A percentile compares a stretch with the other conserved stretches of the same genome.
These are phyloP conservation scores for Neonectria sp. DNA, from an alignment of 2,329 filamentous ascomycete genomes.

Conservation along the genomic window DNA sequence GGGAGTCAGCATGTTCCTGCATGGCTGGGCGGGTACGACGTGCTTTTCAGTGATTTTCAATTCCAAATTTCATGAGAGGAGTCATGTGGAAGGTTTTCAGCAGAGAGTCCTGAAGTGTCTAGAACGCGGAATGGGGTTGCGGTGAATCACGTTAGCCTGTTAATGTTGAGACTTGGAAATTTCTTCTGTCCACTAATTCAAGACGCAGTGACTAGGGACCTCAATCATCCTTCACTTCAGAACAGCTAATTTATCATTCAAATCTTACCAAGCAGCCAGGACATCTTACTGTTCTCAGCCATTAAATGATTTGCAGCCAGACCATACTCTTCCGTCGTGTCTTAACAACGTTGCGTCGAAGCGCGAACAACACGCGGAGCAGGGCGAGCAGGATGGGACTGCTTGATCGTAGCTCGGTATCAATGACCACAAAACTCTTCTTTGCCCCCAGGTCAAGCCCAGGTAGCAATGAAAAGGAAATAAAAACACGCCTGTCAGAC, in stretches of 20 bases:
- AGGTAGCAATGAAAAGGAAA: background rate
- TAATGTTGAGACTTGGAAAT: background rate
- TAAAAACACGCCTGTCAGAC: background rate
- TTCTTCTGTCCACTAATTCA: background rate
- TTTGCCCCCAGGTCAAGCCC: background rate
- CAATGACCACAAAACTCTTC: background rate
- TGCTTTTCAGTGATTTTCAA: conserved; percentile 17
- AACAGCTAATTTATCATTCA: no score
- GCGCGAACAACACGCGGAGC: no score
- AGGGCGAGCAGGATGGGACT: no score
- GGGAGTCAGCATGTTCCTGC: conserved; percentile 14
- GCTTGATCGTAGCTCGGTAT: no score
- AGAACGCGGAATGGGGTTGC: background rate
- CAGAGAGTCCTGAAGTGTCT: background rate
- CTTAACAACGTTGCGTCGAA: no score
- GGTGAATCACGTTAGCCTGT: background rate
- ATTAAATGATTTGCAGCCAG: no score
- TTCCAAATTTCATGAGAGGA: background rate
- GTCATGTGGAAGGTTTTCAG: background rate
- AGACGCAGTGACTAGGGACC: no score
- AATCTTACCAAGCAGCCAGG: no score
- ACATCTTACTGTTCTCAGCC: no score
- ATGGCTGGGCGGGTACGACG: conserved; percentile 1
- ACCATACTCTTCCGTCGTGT: no score
- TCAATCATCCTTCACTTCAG: no score